These are phyloP conservation scores for Fusarium heterosporum DNA, from an alignment of 2,329 filamentous ascomycete genomes.

Conservation along the genomic window DNA sequence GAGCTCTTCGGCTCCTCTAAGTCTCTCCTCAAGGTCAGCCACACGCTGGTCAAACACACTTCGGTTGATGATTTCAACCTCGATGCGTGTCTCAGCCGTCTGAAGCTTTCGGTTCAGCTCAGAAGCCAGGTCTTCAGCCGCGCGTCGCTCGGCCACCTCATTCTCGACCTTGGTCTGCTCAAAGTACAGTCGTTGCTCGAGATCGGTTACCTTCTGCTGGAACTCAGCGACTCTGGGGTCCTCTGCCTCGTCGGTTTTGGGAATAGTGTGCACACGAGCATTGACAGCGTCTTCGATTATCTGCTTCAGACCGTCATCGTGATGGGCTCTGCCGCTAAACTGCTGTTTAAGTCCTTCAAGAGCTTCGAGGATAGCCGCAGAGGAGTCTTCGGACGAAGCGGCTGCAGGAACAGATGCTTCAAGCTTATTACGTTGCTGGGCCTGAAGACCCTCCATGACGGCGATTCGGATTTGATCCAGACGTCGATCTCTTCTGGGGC, in stretches of 20 bases:
- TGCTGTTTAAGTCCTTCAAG: conserved; percentile 72
- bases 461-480: conserved; percentile 83
- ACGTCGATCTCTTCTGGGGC: conserved; percentile 81
- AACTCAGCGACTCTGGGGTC: conserved; percentile 68
- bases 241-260: conserved; percentile 63
- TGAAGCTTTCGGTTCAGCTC: conserved; percentile 67
- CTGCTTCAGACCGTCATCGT: conserved; percentile 66
- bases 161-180: conserved; percentile 63
- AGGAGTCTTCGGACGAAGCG: conserved; percentile 24
- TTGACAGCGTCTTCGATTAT: conserved; percentile 74
- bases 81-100: conserved; percentile 68
- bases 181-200: conserved; percentile 67
- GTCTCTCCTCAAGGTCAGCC: conserved; percentile 75
- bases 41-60: conserved; percentile 71
- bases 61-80: conserved; percentile 71
- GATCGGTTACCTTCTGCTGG: conserved; percentile 68
- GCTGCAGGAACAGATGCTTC: conserved; percentile 42
- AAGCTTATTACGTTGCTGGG: conserved; percentile 61
- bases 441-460: conserved; percentile 78
- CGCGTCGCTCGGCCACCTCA: conserved; percentile 61
- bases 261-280: conserved; percentile 64
- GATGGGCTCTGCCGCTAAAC: conserved; percentile 40
- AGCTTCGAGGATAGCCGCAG: conserved; percentile 71
- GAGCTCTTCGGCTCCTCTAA: conserved; percentile 71
- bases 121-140: conserved; percentile 64